These are phyloP conservation scores for Silybum marianum DNA, from an alignment of 129 eudicot genomes.

Conservation along the genomic window DNA sequence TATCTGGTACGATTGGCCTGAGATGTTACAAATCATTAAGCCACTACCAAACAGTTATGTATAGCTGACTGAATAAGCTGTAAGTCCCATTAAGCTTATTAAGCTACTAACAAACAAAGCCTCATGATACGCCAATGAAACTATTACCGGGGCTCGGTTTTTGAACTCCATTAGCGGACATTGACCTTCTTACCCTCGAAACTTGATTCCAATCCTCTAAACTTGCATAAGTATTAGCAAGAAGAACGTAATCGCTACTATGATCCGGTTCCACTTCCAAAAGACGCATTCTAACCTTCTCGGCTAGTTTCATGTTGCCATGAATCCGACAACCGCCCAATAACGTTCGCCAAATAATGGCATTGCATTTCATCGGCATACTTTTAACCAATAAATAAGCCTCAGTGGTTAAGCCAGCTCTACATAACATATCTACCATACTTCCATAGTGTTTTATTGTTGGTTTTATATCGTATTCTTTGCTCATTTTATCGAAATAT, in stretches of 20 bases:
- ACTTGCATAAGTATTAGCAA: conserved; percentile 53
- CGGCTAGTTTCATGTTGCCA: conserved; percentile 42
- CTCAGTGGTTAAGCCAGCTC: conserved; percentile 51
- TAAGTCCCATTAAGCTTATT: no score
- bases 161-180: conserved; percentile 40
- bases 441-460: conserved; percentile 54
- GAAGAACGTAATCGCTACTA: conserved; percentile 56
- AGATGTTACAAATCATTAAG: no score
- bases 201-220: conserved; percentile 53
- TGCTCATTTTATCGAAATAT: conserved; percentile 38
- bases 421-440: conserved; percentile 57
- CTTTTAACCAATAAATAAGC: conserved; percentile 43
- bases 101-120: no score
- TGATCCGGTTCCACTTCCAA: conserved; percentile 53
- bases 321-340: conserved; percentile 54
- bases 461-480: conserved; percentile 33
- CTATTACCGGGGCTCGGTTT: conserved; percentile 57
- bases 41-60: no score
- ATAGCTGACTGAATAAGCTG: no score
- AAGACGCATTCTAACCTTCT: conserved; percentile 43
- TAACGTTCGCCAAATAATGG: conserved; percentile 51
- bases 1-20: no score
- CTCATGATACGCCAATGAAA: conserved; percentile 20
- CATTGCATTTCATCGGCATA: conserved; percentile 56
- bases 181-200: conserved; percentile 38